Base-by-base conservation (phyloP, 164 flowering plant genomes). In the Magnolia sinica region DNA sequence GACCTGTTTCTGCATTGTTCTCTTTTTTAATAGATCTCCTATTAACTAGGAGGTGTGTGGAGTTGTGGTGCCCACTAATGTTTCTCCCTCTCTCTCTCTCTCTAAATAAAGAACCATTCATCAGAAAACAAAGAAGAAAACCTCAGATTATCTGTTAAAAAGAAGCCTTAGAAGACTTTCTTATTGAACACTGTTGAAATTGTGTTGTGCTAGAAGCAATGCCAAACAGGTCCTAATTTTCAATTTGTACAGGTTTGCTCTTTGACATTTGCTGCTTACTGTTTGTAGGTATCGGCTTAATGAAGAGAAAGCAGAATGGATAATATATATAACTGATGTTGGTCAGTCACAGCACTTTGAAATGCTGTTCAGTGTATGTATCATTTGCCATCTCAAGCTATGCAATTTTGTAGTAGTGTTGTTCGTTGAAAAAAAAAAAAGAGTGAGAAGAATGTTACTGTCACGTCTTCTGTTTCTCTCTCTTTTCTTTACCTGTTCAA, bases 261-360 rank as follows among this genome's bases (percentile, higher is more conserved):
- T 71, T 71, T 71, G 27, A 71, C 63, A 61, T 19, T 61, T 59
- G 45, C 27, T 76, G 64, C 79, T 73, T 81, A 27, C n/a, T 51
- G 55, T 81, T 23, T 81, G 18, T 68, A 96, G 99, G 99, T 96
- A 92, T 78, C 97, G 99, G 20, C 91, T 96, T 29, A 92, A 94
- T 85, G 91, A 88, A 87, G 99, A 96, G 82, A 91, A 91, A 81
- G 98, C 94, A 74, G 91, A 96, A 58, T 96, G 99, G 99, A 91
- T 96, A 7, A 87, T 96, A 49, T 94, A 94, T 84, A 89, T 96
- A 20, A 94, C 99, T 74, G 99, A 96, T 88, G 96, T 94, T 79
- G 97, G 99, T 45, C 99, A 96, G 87, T 85, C 88, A 71, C 88
- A 86, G 76, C 99, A 96, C 72, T 96, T 96, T 83, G 90, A 94